Evolutionary conservation across 345 rosid species (phyloP).

Genomic region (Eucalyptus virginea): DNA sequence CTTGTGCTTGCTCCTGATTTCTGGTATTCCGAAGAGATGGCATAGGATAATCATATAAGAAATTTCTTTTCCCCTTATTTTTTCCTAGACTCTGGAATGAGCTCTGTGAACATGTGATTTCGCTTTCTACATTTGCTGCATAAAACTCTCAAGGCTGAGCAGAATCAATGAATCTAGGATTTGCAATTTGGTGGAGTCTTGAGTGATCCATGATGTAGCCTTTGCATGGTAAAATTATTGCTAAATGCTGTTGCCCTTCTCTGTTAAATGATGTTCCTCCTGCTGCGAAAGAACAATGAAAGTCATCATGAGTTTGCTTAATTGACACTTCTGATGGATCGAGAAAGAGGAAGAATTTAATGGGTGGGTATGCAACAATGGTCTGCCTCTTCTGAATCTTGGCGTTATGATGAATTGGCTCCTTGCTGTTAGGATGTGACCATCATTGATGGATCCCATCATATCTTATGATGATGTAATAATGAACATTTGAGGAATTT

Average conservation of each 20-base stretch:
- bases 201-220: neutral
- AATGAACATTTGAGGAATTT: neutral
- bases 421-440: neutral
- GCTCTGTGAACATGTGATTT: too few relatives aligned
- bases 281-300: neutral
- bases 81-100: too few relatives aligned
- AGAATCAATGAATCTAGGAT: rapidly evolving
- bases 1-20: too few relatives aligned
- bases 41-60: too few relatives aligned
- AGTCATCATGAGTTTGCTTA: neutral
- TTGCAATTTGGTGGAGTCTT: rapidly evolving
- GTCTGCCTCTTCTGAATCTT: neutral
- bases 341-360: neutral
- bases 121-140: too few relatives aligned
- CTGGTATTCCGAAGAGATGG: too few relatives aligned
- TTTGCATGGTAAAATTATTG: neutral
- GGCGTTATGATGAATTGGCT: rapidly evolving
- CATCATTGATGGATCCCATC: neutral
- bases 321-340: rapidly evolving
- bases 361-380: neutral
- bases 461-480: neutral
- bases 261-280: neutral
- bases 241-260: neutral
- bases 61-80: too few relatives aligned
- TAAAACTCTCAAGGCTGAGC: too few relatives aligned